Evolutionary conservation across 148 eudicot species (phyloP).

Genomic region (Rhododendron williamsianum): DNA sequence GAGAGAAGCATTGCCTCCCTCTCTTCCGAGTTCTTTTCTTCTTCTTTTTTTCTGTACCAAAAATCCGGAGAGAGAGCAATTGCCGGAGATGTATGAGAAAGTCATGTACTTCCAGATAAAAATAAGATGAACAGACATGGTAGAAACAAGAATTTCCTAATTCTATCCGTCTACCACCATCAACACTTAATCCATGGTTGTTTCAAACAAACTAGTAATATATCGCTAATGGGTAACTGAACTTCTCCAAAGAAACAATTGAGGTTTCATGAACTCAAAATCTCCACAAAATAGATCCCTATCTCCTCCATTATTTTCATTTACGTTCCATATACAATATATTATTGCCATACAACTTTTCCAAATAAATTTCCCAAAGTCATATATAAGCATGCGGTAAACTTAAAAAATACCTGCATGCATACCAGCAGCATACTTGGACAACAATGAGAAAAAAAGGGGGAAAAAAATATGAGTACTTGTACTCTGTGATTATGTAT

Average conservation of each 20-base stretch:
- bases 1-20: background rate
- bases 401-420: constrained; percentile 3
- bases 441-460: background rate
- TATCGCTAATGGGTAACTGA: background rate
- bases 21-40: background rate
- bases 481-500: background rate
- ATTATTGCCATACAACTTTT: background rate
- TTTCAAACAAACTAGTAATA: background rate
- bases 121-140: background rate
- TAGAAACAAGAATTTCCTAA: background rate
- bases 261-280: background rate
- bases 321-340: background rate
- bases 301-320: constrained; percentile 12
- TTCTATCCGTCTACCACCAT: background rate
- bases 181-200: background rate
- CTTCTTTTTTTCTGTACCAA: background rate
- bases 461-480: background rate
- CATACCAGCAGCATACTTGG: background rate
- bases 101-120: background rate
- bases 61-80: background rate
- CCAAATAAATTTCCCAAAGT: background rate
- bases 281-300: background rate
- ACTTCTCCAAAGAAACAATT: background rate
- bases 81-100: background rate
- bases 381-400: background rate